Base-by-base conservation (phyloP, 164 flowering plant genomes). In the Paratinospora sagittata region DNA sequence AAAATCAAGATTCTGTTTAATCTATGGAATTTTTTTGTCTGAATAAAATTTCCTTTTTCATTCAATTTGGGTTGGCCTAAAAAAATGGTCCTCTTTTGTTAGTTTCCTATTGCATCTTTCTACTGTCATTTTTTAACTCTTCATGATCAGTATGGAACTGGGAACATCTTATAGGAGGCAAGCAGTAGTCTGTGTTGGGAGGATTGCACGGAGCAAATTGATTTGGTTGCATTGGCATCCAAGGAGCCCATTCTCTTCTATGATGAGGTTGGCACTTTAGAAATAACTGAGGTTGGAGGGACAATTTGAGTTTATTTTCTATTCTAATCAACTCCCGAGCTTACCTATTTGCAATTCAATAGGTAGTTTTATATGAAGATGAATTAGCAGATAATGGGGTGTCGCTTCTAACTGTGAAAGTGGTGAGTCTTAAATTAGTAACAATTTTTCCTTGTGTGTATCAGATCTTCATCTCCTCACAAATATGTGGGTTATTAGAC, bases 211-310 rank as follows among this genome's bases (percentile, higher is more conserved):
- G 96, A 96, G 74, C 66, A 83, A 78, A 89, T 96, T 82, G 95
- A 93, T 80, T 49, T 88, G 77, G 87, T 73, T 77, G 84, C 93
- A 65, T 71, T 96, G 73, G 78, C 96, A 74, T 74, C 88, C 58
- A 93, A 89, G 83, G 99, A 96, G 73, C 95, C 98, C 73, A 93
- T 96, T 84, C 95, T 93, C 37, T 93, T 91, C 79, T 96, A 91
- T 83, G 99, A 96, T 82, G 99, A 96, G 92, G 99, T 89, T 34
- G 27, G 72, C 64, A 45, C 30, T 68, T 66, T 64, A 19, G 36
- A n/a, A 66, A 61, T 63, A 47, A 43, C 39, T 39, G 26, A 49
- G 45, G 71, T 41, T 47, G 43, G 52, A 52, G 65, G 12, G 16
- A 39, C 49, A 27, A 24, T 24, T 24, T 10, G n/a, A 34, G 34